Conservation (phyloP, 331 rosid species). For the Acacia concinna region DNA sequence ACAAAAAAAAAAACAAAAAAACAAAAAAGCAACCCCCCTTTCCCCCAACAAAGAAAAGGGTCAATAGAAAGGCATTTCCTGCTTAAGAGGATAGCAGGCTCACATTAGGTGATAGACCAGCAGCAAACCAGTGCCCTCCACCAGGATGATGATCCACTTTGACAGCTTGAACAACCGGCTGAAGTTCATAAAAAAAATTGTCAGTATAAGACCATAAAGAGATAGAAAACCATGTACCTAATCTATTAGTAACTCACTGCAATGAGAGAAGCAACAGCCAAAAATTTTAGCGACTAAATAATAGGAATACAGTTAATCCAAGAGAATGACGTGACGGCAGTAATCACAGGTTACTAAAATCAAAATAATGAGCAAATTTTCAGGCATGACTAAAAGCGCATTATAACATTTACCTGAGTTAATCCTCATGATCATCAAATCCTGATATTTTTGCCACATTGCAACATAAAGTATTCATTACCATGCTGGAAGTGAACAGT, state of each 20-base stretch:
- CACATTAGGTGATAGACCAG: slow-evolving; percentile 99
- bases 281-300: slow-evolving; percentile 22
- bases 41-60: neutral
- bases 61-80: slow-evolving; percentile 24
- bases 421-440: neutral
- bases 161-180: slow-evolving; percentile 90
- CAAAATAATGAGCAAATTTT: neutral
- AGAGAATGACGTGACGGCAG: neutral
- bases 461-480: slow-evolving; percentile 2
- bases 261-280: slow-evolving; percentile 25
- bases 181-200: slow-evolving; percentile 34
- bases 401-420: neutral
- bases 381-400: neutral
- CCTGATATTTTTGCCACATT: neutral
- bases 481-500: neutral
- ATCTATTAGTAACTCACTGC: slow-evolving; percentile 26
- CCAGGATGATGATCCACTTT: slow-evolving; percentile 99
- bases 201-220: slow-evolving; percentile 26
- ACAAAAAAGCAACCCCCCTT: too few species aligned
- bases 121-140: slow-evolving; percentile 99
- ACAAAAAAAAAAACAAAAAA: neutral
- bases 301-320: slow-evolving; percentile 3
- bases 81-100: slow-evolving; percentile 41
- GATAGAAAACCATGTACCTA: slow-evolving; percentile 17
- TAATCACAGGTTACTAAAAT: neutral